phyloP scores from a whole-genome alignment of 768 basidiomycete genomes.

The Mrakia frigida region DNA sequence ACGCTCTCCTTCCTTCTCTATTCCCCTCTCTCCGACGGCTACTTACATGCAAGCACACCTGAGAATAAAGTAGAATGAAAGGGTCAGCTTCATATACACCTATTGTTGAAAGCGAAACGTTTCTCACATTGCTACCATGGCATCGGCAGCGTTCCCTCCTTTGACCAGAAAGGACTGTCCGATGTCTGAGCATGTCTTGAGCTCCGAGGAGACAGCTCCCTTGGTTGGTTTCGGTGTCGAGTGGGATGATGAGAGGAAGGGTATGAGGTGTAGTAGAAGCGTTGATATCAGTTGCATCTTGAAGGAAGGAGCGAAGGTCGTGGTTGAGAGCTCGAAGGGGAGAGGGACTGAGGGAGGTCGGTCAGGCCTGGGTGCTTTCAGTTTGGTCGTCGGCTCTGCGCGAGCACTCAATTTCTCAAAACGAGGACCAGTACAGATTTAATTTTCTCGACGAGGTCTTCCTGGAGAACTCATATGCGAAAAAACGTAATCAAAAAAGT shows the following conservation, averaged over 20 bases:
- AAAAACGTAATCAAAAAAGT: too few relatives aligned
- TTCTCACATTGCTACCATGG: constrained; percentile 24
- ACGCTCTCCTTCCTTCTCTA: not conserved
- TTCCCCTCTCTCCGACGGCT: too few relatives aligned
- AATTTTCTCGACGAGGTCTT: too few relatives aligned
- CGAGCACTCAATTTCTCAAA: too few relatives aligned
- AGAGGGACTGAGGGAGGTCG: too few relatives aligned
- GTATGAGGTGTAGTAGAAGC: not conserved
- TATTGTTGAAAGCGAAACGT: not conserved
- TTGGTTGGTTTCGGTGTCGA: not conserved
- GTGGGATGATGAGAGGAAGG: not conserved
- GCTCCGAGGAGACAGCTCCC: constrained; percentile 23
- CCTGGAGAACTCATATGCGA: too few relatives aligned
- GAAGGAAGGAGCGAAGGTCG: not conserved
- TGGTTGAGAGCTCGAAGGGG: not conserved
- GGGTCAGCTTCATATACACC: not conserved
- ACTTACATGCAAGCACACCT: constrained; percentile 15
- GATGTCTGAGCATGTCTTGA: constrained; percentile 29
- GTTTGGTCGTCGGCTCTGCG: too few relatives aligned
- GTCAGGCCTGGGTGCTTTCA: too few relatives aligned
- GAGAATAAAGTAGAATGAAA: not conserved
- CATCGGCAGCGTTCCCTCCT: constrained; percentile 33
- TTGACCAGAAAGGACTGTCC: not conserved
- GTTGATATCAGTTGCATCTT: not conserved
- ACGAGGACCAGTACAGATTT: too few relatives aligned